Evolutionary conservation across 768 basidiomycete genomes (phyloP), one percentile per base, ranked within the genome.

Genomic region (Xerocomus spinulosus): DNA sequence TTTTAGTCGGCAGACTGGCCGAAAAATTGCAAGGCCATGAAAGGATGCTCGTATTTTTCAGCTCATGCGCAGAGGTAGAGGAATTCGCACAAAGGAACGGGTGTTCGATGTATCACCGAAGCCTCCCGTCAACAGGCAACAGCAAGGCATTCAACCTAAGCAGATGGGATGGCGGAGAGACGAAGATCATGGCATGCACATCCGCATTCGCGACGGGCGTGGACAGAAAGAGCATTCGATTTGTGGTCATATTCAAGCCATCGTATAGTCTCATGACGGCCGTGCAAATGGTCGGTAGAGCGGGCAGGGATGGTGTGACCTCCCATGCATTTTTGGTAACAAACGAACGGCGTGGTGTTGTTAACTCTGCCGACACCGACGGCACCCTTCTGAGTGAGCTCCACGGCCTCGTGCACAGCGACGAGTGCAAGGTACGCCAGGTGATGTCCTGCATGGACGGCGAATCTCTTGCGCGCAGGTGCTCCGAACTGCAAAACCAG

Each of bases 201-300:
- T 45, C 48, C 3, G 51, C 48, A 0, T 45, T 53, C 5, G 39
- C 26, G 14, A n/a, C 17, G 2, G 44, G 51, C 8, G 51, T 53
- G n/a, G 51, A 53, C 40, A 30, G 48, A 10, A 28, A 33, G 0
- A 33, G 20, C 25, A 3, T 53, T 9, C 48, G 35, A 18, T 53
- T 50, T 20, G 13, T 53, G 1, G 34, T 53, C 1, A 17, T 53
- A 4, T 37, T 14, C 28, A 15, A 45, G 3, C 43, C 34, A 2
- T 7, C 29, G 1, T 50, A 42, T 13, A 42, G 48, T 28, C 39
- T 53, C 4, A 8, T 9, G 7, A 23, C 4, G 12, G 17, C 8
- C 1, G 24, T 42, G 14, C 51, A 52, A 26, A 52, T 52, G 51
- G 39, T 21, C 5, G 51, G 51, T 6, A 23, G 44, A 1, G 51